These are phyloP conservation scores for Trichoderma cornu-damae DNA, from an alignment of 2,329 filamentous ascomycete genomes.

Conservation along the genomic window DNA sequence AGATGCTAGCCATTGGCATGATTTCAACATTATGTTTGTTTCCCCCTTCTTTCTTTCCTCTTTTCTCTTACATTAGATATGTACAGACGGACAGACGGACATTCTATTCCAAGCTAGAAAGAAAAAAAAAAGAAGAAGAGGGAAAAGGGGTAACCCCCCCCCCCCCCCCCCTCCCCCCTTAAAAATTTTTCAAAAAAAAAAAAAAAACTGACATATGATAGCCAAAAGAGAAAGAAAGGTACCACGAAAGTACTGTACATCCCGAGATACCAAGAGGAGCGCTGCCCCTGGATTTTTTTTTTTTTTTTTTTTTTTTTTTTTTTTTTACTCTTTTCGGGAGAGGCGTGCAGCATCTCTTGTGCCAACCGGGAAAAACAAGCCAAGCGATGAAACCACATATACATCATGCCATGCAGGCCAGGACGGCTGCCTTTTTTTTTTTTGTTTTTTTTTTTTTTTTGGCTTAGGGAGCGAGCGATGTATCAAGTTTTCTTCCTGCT, in stretches of 20 bases:
- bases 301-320: neutral
- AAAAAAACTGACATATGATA: slow-evolving; percentile 3
- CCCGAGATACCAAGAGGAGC: neutral
- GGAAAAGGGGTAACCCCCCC: too few relatives aligned
- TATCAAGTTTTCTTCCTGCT: neutral
- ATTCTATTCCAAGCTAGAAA: too few relatives aligned
- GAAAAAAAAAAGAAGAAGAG: neutral
- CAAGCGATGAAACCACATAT: neutral
- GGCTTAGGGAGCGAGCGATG: too few relatives aligned
- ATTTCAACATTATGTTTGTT: too few relatives aligned
- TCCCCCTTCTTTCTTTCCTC: too few relatives aligned
- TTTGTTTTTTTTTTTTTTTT: too few relatives aligned
- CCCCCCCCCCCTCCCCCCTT: too few relatives aligned
- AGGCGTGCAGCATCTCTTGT: neutral
- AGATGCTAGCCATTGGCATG: too few relatives aligned
- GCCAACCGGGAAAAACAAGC: neutral
- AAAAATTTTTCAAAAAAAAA: too few relatives aligned
- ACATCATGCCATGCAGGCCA: slow-evolving; percentile 1
- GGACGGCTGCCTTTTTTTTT: neutral
- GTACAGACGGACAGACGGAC: too few relatives aligned
- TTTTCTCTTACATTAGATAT: too few relatives aligned
- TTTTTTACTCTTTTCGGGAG: neutral
- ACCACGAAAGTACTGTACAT: neutral
- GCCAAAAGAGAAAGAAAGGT: neutral
- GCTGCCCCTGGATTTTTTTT: slow-evolving; percentile 1